Evolutionary conservation across 2,329 filamentous ascomycete genomes (phyloP), one percentile per base, ranked within the genome.

Genomic region (Cercospora janseana): DNA sequence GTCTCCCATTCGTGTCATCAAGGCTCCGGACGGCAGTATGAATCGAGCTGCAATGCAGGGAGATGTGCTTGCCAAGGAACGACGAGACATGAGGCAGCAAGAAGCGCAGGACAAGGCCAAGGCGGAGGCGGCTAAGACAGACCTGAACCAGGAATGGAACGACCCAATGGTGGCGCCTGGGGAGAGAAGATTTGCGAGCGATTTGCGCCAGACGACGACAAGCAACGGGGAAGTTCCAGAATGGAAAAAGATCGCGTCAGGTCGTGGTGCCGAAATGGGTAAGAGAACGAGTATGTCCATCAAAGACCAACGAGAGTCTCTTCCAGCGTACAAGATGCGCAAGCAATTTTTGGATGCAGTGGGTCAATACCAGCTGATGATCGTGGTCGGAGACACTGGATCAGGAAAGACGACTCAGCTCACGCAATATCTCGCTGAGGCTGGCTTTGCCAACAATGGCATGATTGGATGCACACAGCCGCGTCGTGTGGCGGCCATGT

Each of bases 381-480:
- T 98, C 64, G 92, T 98, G 0, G 92, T 98, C 44, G 93, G 93
- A 62, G 93, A 98, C 68, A 98, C 93, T 44, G 93, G 93, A 10
- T 96, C 90, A 0, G 93, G 93, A 60, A 98, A 98, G 71, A 98
- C 93, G 0, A 98, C 93, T 0, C 93, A 98, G 67, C 70, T 98
- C 49, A 96, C 93, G 0, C 93, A 98, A 59, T 98, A 94, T 61
- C 78, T 98, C 13, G 92, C 91, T 0, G 93, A 98, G 70, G 91
- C 82, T 40, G 93, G 93, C 0, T 96, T 94, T 64, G 86, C 85
- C 1, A 87, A 94, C 59, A 75, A 86, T 51, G 89, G 91, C 24
- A 86, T 96, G 52, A 93, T 98, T 38, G 93, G 93, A 1, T 98
- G 93, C 67, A 98, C 94, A 0, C 93, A 98, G 61, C 93, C 93